Percentiles rank a stretch among this genome's conserved stretches.
Conservation (phyloP, 202 grass and related monocot genomes). For the Zoysia matrella region DNA sequence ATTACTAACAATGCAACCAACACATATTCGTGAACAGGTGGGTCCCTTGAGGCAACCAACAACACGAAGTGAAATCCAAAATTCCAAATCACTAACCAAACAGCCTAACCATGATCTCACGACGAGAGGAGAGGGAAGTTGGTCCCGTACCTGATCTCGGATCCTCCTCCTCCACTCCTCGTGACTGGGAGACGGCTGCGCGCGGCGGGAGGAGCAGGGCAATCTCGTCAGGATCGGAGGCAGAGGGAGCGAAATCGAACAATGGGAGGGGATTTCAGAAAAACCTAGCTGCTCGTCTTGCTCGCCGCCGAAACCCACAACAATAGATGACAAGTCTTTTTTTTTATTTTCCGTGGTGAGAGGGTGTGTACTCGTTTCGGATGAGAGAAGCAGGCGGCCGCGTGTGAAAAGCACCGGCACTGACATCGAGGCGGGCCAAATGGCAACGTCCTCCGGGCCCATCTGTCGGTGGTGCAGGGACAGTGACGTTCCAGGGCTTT, state of each 20-base stretch:
- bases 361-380: neutral
- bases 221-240: conserved; percentile 33
- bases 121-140: neutral
- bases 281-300: conserved; percentile 37
- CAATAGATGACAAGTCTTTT: neutral
- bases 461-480: conserved; percentile 12
- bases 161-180: conserved; percentile 5
- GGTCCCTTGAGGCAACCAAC: neutral
- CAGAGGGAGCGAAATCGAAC: neutral
- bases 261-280: conserved; percentile 1
- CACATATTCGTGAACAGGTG: neutral
- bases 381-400: neutral
- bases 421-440: conserved; percentile 56
- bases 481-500: neutral
- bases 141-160: conserved; percentile 30
- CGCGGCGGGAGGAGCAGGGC: conserved; percentile 3
- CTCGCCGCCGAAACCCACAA: conserved; percentile 3
- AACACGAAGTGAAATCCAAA: neutral
- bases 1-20: neutral
- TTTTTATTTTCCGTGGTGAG: neutral
- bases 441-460: conserved; percentile 21
- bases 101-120: neutral
- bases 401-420: conserved; percentile 23
- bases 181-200: neutral
- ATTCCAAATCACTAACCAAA: neutral